Conservation (phyloP, 2,329 filamentous ascomycete genomes). For the Aspergillus felis region DNA sequence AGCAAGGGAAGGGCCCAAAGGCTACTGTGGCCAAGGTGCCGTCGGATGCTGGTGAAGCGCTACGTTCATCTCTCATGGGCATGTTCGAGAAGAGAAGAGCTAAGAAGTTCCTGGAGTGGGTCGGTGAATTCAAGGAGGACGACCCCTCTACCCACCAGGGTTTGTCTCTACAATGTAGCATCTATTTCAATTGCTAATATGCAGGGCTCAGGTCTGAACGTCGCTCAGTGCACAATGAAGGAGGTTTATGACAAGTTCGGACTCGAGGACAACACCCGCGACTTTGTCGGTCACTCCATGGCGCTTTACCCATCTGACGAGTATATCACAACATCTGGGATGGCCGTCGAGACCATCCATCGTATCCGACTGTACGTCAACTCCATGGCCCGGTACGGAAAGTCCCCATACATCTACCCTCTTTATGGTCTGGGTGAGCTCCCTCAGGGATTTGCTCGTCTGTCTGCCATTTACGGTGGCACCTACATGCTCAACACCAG, state of each 20-base stretch:
- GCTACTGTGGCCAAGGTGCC: constrained; percentile 96
- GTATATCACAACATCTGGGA: constrained; percentile 71
- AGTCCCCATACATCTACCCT: constrained; percentile 99
- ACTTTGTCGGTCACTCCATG: constrained; percentile 98
- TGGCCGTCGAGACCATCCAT: constrained; percentile 79
- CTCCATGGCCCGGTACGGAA: constrained; percentile 95
- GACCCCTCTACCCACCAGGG: constrained; percentile 87
- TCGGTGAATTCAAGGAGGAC: constrained; percentile 77
- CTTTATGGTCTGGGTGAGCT: constrained; percentile 96
- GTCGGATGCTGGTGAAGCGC: constrained; percentile 83
- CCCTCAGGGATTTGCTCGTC: constrained; percentile 92
- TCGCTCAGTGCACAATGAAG: constrained; percentile 81
- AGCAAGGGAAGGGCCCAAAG: constrained; percentile 77
- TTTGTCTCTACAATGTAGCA: constrained; percentile 41
- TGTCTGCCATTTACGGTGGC: constrained; percentile 96
- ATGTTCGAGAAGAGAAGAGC: constrained; percentile 96
- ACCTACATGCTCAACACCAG: constrained; percentile 99
- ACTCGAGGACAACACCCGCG: constrained; percentile 80
- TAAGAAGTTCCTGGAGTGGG: constrained; percentile 95
- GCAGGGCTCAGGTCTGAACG: constrained; percentile 63
- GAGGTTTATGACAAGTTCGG: constrained; percentile 99
- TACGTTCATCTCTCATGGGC: constrained; percentile 92
- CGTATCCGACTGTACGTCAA: constrained; percentile 95
- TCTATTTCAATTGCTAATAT: constrained; percentile 16
- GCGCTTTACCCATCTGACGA: constrained; percentile 88